Evolutionary conservation across 78 protist species (phyloP).

Genomic region (Monocercomonoides exilis): DNA sequence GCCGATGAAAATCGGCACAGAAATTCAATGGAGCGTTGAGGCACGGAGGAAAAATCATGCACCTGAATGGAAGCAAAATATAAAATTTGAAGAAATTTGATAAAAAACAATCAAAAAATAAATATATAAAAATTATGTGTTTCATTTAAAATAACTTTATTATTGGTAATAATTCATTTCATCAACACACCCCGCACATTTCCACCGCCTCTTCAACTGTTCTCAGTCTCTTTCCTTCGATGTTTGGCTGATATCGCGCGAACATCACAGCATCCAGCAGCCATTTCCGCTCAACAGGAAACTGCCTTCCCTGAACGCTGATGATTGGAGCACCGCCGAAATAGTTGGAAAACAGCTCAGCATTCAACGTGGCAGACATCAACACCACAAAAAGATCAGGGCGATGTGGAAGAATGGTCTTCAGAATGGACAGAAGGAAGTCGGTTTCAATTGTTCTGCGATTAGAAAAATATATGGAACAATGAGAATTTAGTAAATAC

Average conservation of each 20-base stretch:
- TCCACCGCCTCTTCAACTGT: too few relatives aligned
- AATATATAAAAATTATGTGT: too few relatives aligned
- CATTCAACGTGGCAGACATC: conserved; percentile 28
- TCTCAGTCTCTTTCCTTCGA: too few relatives aligned
- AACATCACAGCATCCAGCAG: neutral
- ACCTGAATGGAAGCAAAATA: neutral
- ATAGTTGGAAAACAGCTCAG: neutral
- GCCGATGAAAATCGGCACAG: neutral
- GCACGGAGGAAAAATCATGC: neutral
- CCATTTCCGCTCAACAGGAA: neutral
- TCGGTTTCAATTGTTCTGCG: neutral
- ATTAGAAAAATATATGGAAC: too few relatives aligned
- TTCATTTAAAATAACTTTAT: too few relatives aligned
- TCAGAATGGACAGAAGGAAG: conserved; percentile 10
- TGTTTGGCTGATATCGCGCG: neutral
- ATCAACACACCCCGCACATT: too few relatives aligned
- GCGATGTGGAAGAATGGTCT: neutral
- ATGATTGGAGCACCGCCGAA: conserved; percentile 24
- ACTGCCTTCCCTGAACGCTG: neutral
- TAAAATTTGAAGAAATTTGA: too few relatives aligned
- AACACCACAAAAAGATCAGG: neutral
- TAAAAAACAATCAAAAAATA: too few relatives aligned
- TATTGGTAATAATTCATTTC: too few relatives aligned
- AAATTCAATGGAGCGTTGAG: neutral
- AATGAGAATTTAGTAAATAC: neutral